Evolutionary conservation across 768 basidiomycete genomes (phyloP), one percentile per base, ranked within the genome.

Genomic region (Mycena kentingensis): DNA sequence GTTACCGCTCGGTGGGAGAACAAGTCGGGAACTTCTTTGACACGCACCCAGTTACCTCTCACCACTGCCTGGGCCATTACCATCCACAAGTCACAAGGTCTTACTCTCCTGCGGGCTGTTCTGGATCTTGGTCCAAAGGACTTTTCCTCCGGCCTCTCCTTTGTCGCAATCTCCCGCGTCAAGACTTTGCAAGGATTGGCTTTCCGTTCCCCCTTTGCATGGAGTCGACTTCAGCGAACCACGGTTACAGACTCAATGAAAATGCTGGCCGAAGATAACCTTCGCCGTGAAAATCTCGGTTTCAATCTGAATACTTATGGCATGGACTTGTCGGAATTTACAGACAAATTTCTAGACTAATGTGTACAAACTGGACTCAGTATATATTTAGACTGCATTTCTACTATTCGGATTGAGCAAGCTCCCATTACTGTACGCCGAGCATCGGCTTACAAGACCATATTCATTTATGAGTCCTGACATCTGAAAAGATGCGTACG

Each of bases 51-150:
- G 78, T 54, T 86, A 1, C 81, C 84, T 0, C 64, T 90, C 1
- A 78, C 81, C 32, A 74, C 87, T 0, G 83, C 86, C 0, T 90
- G 85, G 87, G 86, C 87, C 0, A 84, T 88, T 74, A 82, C 82
- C 2, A 88, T 90, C 51, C 87, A 90, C 70, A 90, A 90, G 67
- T 81, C 79, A 51, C 88, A 90, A 62, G 88, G 87, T 1, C 85
- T 88, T 60, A 89, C 88, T 0, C 77, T 90, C 37, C 77, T 81
- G 37, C 73, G 78, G 37, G 81, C 87, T 48, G 84, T 78, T 18
- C 31, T 46, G 22, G 45, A 46, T 7, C 5, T 46, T 22, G 45
- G 45, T 7, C 2, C 15, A 3, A 49, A 37, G 35, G 47, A 49
- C 27, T 49, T 37, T 28, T 49, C 47, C 25, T 24, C 47, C 3